Evolutionary conservation across 2,329 filamentous ascomycete species (phyloP).

Genomic region (Phyllachora maydis): DNA sequence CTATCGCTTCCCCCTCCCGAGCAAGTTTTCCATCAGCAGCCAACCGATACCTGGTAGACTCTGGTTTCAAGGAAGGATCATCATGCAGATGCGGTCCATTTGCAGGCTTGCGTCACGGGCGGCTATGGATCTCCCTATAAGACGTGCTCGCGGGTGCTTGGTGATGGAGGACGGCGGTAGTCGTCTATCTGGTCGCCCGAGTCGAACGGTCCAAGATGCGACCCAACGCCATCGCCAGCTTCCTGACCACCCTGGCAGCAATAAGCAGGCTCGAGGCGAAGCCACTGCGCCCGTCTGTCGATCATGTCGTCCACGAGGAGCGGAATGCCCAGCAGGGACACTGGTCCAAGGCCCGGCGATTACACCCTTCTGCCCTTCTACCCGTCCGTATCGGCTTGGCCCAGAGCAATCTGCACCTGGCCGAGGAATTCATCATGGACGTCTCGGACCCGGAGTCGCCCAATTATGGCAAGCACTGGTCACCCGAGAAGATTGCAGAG

Average conservation of each 20-base stretch:
- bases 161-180: no score
- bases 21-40: no score
- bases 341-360: constrained; percentile 8
- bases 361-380: constrained; percentile 8
- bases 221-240: constrained; percentile 5
- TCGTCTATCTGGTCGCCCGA: constrained; percentile 2
- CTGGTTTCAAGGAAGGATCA: no score
- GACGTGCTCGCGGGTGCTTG: no score
- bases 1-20: no score
- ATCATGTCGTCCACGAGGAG: constrained; percentile 13
- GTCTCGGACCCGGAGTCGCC: constrained; percentile 21
- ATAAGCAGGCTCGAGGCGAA: constrained; percentile 7
- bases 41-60: no score
- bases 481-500: constrained; percentile 17
- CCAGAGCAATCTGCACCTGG: constrained; percentile 22
- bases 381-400: constrained; percentile 20
- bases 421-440: constrained; percentile 19
- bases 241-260: constrained; percentile 11
- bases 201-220: constrained; percentile 6
- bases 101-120: no score
- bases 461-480: constrained; percentile 25
- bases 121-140: no score
- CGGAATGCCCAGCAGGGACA: constrained; percentile 6
- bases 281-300: constrained; percentile 3
- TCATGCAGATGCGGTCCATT: no score